Evolutionary conservation across 345 rosid species (phyloP), one percentile per base, ranked within the genome.

Genomic region (Melastoma malabathricum): DNA sequence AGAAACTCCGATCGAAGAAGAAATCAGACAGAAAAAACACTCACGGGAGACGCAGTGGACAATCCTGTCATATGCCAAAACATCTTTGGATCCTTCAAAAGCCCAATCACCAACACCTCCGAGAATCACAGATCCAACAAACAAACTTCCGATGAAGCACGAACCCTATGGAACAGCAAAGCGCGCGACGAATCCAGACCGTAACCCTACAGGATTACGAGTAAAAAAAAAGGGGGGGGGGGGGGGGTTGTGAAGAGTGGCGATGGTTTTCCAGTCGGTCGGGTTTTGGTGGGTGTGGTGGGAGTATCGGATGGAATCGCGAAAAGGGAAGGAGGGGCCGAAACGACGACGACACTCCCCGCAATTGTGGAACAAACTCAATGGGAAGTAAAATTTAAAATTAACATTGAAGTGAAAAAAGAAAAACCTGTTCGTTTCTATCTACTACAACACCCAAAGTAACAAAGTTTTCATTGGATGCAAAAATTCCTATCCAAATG

Each of bases 31-130:
- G 15, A n/a, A 45, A 48, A 22, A 44, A 45, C n/a, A 75, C 92
- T 75, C 69, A 88, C 97, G 61, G 94, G 92, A 63, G 97, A 88
- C 15, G 94, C 86, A 51, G 97, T 76, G 61, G 94, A 82, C 70
- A 88, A 75, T 44, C 92, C 94, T 8, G 92, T 76, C 92, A 88
- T 88, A 46, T 89, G 94, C 97, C 97, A 88, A 66, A 88, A 88
- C 97, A 88, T 88, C 64, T 72, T 77, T 57, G 34, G 63, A 25
- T 15, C 63, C 60, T 29, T 67, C 78, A 72, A n/a, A n/a, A 59
- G 59, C 50, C 71, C 68, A 58, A 75, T 69, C 5, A 27, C 25
- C 14, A 3, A 29, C 12, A 27, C 44, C 51, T 13, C 18, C 59
- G 10, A 43, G 50, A 46, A 13, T 16, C 29, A 23, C 51, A 18